Percentiles rank a stretch among this genome's conserved stretches.
These are phyloP conservation scores for Fusarium pseudoanthophilum DNA, from an alignment of 2,329 filamentous ascomycete genomes.

Conservation along the genomic window DNA sequence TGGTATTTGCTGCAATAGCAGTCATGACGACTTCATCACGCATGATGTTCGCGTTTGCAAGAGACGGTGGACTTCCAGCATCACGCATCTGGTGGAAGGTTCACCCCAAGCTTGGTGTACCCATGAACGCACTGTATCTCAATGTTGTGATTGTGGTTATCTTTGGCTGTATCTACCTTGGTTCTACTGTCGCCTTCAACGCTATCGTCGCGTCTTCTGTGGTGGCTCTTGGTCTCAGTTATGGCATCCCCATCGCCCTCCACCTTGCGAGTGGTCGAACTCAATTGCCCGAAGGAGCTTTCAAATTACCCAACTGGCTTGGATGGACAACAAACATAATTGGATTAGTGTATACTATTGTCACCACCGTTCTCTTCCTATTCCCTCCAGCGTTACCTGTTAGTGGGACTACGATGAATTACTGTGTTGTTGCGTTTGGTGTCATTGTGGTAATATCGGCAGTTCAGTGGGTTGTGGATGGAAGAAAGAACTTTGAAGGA, in stretches of 20 bases:
- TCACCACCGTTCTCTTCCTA: constrained; percentile 78
- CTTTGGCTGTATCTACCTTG: constrained; percentile 77
- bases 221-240: constrained; percentile 76
- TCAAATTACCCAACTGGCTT: constrained; percentile 48
- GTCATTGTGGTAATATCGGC: constrained; percentile 56
- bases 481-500: constrained; percentile 54
- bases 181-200: constrained; percentile 72
- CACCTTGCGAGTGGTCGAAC: constrained; percentile 73
- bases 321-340: constrained; percentile 51
- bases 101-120: constrained; percentile 69
- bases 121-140: constrained; percentile 73
- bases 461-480: constrained; percentile 58
- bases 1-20: constrained; percentile 70
- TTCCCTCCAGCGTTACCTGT: constrained; percentile 75
- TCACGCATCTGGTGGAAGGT: constrained; percentile 70
- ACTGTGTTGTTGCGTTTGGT: constrained; percentile 59
- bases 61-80: constrained; percentile 73
- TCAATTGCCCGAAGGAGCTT: constrained; percentile 66
- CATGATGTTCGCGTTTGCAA: constrained; percentile 74
- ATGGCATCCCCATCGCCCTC: constrained; percentile 78
- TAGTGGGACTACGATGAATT: constrained; percentile 74
- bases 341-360: constrained; percentile 70
- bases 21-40: constrained; percentile 74
- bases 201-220: constrained; percentile 78
- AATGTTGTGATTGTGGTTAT: constrained; percentile 70